A percentile compares a stretch with the other conserved stretches of the same genome.
Conservation (phyloP, 257 asterid genomes). For the Salvia miltiorrhiza region DNA sequence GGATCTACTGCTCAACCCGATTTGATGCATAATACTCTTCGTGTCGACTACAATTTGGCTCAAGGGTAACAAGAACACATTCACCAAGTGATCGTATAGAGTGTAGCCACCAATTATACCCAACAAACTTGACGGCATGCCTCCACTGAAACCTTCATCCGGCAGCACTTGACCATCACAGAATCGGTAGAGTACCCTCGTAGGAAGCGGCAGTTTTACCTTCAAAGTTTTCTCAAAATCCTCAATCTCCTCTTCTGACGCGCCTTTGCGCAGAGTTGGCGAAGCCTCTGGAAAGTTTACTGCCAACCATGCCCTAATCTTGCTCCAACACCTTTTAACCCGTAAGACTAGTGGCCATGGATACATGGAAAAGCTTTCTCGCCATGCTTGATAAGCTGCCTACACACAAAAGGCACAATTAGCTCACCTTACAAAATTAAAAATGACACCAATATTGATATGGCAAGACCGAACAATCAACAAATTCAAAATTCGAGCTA, state of each 20-base stretch:
- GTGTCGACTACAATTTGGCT: slow-evolving; percentile 49
- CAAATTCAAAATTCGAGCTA: background rate
- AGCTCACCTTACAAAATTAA: slow-evolving; percentile 2
- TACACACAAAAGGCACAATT: slow-evolving; percentile 23
- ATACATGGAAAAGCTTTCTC: slow-evolving; percentile 62
- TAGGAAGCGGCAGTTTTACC: slow-evolving; percentile 78
- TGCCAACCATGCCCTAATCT: slow-evolving; percentile 59
- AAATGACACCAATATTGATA: background rate
- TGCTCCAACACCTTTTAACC: slow-evolving; percentile 67
- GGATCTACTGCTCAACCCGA: slow-evolving; percentile 40
- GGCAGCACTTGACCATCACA: slow-evolving; percentile 79
- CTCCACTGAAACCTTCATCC: slow-evolving; percentile 29
- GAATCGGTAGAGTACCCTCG: slow-evolving; percentile 76
- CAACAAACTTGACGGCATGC: slow-evolving; percentile 42
- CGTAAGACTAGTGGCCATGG: slow-evolving; percentile 89
- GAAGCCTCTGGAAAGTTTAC: slow-evolving; percentile 67
- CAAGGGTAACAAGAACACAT: slow-evolving; percentile 76
- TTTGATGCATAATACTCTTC: slow-evolving; percentile 25
- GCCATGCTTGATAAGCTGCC: slow-evolving; percentile 79
- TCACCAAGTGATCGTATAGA: slow-evolving; percentile 61
- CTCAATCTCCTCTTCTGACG: slow-evolving; percentile 59
- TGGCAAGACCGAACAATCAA: background rate
- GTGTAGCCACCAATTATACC: slow-evolving; percentile 95
- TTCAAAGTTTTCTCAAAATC: slow-evolving; percentile 59
- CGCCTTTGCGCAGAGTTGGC: slow-evolving; percentile 75